A percentile compares a stretch with the other conserved stretches of the same genome.
phyloP scores from a whole-genome alignment of 805 yeast species.

The Yarrowia hollandica region DNA sequence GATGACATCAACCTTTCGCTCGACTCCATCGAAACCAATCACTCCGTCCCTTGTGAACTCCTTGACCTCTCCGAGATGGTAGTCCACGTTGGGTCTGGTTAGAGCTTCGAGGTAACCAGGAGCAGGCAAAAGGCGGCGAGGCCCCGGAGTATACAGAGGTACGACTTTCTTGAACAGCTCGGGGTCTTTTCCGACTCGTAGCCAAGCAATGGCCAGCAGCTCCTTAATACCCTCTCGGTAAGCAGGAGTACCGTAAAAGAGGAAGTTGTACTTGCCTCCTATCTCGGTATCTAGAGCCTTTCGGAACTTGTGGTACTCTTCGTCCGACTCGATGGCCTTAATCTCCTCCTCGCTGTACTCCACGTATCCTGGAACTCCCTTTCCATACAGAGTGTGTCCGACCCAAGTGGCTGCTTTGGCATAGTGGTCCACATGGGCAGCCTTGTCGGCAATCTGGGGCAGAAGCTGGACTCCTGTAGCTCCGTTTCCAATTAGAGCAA shows the following conservation, averaged over 20 bases:
- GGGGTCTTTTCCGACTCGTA: slow-evolving; percentile 31
- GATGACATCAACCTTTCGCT: slow-evolving; percentile 20
- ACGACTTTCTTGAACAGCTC: slow-evolving; percentile 31
- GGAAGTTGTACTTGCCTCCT: slow-evolving; percentile 27
- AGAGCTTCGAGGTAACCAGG: slow-evolving; percentile 32
- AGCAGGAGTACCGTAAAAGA: slow-evolving; percentile 26
- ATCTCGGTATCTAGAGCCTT: slow-evolving; percentile 33
- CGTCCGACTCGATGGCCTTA: slow-evolving; percentile 29
- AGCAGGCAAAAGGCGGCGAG: slow-evolving; percentile 33
- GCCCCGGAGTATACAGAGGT: slow-evolving; percentile 31
- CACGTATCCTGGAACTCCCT: slow-evolving; percentile 32
- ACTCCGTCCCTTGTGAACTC: slow-evolving; percentile 33
- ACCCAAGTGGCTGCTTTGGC: slow-evolving; percentile 35
- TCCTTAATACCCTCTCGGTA: slow-evolving; percentile 30
- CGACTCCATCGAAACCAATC: slow-evolving; percentile 31
- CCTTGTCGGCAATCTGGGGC: slow-evolving; percentile 36
- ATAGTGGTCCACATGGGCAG: slow-evolving; percentile 34
- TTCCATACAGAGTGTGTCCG: slow-evolving; percentile 32
- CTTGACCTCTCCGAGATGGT: slow-evolving; percentile 28
- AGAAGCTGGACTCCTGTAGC: slow-evolving; percentile 43
- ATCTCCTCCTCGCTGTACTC: slow-evolving; percentile 32
- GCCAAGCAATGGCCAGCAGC: slow-evolving; percentile 19
- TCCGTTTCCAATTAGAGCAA: slow-evolving; percentile 43
- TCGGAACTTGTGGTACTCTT: slow-evolving; percentile 33
- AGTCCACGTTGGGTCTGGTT: slow-evolving; percentile 31